Evolutionary conservation across 306 rosid species (phyloP).

Genomic region (Inga leiocalycina): DNA sequence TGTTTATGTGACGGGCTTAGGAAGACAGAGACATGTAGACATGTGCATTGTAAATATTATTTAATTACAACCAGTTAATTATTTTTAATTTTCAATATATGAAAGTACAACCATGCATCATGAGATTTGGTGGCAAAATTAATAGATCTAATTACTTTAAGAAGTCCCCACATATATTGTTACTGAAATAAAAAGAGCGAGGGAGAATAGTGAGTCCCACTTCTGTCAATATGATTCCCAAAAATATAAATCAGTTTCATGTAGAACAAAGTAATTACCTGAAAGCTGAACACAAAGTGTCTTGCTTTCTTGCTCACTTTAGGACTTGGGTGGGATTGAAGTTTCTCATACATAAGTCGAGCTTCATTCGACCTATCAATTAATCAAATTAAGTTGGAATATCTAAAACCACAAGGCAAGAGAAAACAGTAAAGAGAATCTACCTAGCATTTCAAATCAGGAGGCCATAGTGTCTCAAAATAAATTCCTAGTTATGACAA

Average conservation of each 20-base stretch:
- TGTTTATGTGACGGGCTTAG: no score
- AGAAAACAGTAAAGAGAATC: background rate
- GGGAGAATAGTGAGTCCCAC: background rate
- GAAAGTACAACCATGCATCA: background rate
- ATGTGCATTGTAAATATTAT: no score
- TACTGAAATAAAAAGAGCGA: background rate
- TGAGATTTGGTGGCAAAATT: background rate
- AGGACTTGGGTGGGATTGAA: constrained; percentile 74
- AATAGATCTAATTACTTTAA: background rate
- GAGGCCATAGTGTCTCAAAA: background rate
- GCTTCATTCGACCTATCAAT: constrained; percentile 76
- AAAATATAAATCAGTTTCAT: background rate
- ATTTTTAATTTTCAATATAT: no score
- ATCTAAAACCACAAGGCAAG: constrained; percentile 4
- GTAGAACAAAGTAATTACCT: constrained; percentile 47
- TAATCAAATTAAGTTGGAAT: constrained; percentile 22
- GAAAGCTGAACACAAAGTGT: constrained; percentile 75
- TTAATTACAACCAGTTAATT: no score
- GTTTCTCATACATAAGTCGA: constrained; percentile 80
- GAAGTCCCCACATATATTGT: background rate
- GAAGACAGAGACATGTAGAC: no score
- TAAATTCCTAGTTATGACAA: background rate
- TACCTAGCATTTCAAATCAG: constrained; percentile 20
- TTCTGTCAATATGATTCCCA: background rate
- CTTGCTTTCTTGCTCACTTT: constrained; percentile 83